Conservation (phyloP, 306 rosid genomes). For the Dicorynia guianensis region DNA sequence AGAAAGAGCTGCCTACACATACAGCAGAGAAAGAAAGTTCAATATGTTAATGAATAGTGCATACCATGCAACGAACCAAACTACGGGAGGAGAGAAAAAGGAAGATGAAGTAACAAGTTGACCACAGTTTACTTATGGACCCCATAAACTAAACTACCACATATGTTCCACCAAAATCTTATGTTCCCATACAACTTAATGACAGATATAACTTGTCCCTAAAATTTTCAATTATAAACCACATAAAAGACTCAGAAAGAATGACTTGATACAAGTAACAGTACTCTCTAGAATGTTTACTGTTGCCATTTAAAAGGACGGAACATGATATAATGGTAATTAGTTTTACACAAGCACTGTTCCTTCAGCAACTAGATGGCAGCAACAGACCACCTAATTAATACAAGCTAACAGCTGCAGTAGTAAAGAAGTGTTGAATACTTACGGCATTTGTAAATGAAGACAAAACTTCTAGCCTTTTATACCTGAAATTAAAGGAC, state of each 20-base stretch:
- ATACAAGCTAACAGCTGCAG: slow-evolving; percentile 27
- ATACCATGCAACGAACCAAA: slow-evolving; percentile 17
- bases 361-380: slow-evolving; percentile 20
- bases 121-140: slow-evolving; percentile 14
- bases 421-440: slow-evolving; percentile 42
- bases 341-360: slow-evolving; percentile 3
- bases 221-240: slow-evolving; percentile 1
- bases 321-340: neutral
- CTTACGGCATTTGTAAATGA: slow-evolving; percentile 99
- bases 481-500: slow-evolving; percentile 67
- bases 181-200: neutral
- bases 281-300: slow-evolving; percentile 12
- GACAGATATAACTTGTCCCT: too few relatives aligned
- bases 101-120: neutral
- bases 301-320: slow-evolving; percentile 7
- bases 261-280: neutral
- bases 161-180: neutral
- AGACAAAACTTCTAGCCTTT: slow-evolving; percentile 91
- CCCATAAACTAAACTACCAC: neutral
- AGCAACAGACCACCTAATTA: slow-evolving; percentile 13
- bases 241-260: slow-evolving; percentile 18
- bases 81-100: slow-evolving; percentile 5
- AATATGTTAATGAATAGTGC: slow-evolving; percentile 66
- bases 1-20: slow-evolving; percentile 99
- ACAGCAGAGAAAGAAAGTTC: slow-evolving; percentile 61